Conservation (phyloP, 305 asterid species). For the Salvia sclarea region DNA sequence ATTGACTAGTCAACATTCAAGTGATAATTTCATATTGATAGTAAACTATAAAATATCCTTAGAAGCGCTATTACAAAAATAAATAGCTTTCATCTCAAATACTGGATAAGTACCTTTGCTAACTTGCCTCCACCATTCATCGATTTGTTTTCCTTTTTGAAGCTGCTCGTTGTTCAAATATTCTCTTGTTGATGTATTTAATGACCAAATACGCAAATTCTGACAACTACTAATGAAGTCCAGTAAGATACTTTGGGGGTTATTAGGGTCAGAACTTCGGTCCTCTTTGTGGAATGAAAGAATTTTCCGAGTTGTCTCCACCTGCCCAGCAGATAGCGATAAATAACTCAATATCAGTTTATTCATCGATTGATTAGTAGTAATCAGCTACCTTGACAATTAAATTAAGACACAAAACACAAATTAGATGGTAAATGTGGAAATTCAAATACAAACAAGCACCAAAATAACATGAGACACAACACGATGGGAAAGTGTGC, state of each 20-base stretch:
- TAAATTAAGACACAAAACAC: conserved; percentile 20
- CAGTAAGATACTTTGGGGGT: conserved; percentile 87
- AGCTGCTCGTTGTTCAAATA: conserved; percentile 91
- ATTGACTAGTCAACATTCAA: conserved; percentile 15
- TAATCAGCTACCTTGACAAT: conserved; percentile 25
- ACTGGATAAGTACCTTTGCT: conserved; percentile 68
- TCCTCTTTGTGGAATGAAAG: conserved; percentile 96
- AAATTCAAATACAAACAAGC: conserved; percentile 26
- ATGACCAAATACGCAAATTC: conserved; percentile 93
- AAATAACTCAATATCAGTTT: conserved; percentile 17
- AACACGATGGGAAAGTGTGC: conserved; percentile 14
- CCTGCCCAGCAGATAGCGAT: conserved; percentile 52
- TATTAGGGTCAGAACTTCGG: conserved; percentile 81
- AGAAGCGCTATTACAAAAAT: conserved; percentile 18
- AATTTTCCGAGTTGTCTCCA: conserved; percentile 92
- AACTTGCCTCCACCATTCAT: conserved; percentile 99
- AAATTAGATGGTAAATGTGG: conserved; percentile 16
- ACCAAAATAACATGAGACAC: conserved; percentile 20
- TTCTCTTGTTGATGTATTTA: conserved; percentile 88
- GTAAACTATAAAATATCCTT: conserved; percentile 4
- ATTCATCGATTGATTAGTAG: conserved; percentile 17
- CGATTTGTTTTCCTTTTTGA: conserved; percentile 98
- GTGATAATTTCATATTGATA: conserved; percentile 8
- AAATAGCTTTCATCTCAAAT: conserved; percentile 5
- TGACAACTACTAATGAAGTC: conserved; percentile 99